Conservation (phyloP, 306 rosid species). For the Malus domestica region DNA sequence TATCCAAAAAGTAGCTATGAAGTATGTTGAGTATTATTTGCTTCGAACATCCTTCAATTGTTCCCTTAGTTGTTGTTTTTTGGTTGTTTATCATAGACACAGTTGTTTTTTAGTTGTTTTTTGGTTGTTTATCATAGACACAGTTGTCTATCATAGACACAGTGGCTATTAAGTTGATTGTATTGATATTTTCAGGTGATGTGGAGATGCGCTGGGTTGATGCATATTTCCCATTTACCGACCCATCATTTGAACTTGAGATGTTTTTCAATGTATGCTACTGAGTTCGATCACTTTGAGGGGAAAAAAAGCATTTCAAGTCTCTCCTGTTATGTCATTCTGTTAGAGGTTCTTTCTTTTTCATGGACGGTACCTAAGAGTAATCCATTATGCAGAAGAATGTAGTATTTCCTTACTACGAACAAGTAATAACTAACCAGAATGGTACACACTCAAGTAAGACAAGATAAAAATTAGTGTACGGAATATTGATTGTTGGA, state of each 20-base stretch:
- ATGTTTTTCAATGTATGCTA: constrained; percentile 70
- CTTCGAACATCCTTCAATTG: too few species aligned
- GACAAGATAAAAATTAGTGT: background rate
- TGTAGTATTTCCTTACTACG: background rate
- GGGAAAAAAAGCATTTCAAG: background rate
- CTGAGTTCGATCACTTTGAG: background rate
- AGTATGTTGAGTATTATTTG: too few species aligned
- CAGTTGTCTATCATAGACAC: background rate
- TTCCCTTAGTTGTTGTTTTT: too few species aligned
- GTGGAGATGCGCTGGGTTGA: constrained; percentile 99
- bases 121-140: background rate
- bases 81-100: constrained; percentile 7
- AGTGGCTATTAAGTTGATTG: background rate
- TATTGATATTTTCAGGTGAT: constrained; percentile 47
- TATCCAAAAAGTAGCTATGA: background rate
- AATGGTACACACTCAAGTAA: background rate
- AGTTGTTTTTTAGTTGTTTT: background rate
- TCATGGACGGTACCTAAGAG: background rate
- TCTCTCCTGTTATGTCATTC: background rate
- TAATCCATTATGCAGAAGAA: background rate
- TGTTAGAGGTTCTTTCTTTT: background rate
- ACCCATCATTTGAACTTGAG: constrained; percentile 93
- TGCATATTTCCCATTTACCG: constrained; percentile 86
- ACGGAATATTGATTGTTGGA: too few species aligned
- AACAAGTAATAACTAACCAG: background rate